Evolutionary conservation across 2,329 filamentous ascomycete genomes (phyloP).

Genomic region (Phialemonium atrogriseum): DNA sequence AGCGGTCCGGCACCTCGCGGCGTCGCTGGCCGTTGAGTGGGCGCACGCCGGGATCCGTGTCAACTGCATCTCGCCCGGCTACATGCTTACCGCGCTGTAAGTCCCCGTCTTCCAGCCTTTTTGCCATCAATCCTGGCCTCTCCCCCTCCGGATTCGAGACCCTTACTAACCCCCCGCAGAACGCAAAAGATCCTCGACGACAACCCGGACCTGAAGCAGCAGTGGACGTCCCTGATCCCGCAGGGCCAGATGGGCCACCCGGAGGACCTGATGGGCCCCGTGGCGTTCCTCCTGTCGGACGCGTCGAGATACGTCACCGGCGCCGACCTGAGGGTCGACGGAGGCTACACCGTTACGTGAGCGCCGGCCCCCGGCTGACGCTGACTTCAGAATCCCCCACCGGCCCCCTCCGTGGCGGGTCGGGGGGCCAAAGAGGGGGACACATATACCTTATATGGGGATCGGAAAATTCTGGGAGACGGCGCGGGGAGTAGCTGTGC

Average conservation of each 20-base stretch:
- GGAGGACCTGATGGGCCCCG: slow-evolving; percentile 87
- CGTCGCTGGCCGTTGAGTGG: slow-evolving; percentile 91
- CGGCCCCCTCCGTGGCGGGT: no score
- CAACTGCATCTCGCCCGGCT: slow-evolving; percentile 91
- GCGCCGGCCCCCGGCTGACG: no score
- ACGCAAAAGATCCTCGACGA: slow-evolving; percentile 92
- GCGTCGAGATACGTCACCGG: slow-evolving; percentile 65
- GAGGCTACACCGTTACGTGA: slow-evolving; percentile 76
- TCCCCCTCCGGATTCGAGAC: no score
- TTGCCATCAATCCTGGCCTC: no score
- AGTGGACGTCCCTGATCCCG: slow-evolving; percentile 90
- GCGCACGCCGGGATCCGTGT: slow-evolving; percentile 79
- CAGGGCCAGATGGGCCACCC: slow-evolving; percentile 90
- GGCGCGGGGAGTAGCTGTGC: no score
- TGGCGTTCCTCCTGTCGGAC: slow-evolving; percentile 77
- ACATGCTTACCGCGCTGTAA: slow-evolving; percentile 92
- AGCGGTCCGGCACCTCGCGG: slow-evolving; percentile 78
- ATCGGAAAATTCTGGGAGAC: no score
- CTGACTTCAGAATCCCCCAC: no score
- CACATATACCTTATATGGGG: no score
- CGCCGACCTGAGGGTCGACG: slow-evolving; percentile 74
- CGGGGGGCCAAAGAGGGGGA: no score
- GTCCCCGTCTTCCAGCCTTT: slow-evolving; percentile 20
- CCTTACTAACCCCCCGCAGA: slow-evolving; percentile 44
- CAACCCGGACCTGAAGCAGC: slow-evolving; percentile 78